A percentile compares a stretch with the other conserved stretches of the same genome.
Conservation (phyloP, 108 stramenopile species). For the Licmophora abbreviata region DNA sequence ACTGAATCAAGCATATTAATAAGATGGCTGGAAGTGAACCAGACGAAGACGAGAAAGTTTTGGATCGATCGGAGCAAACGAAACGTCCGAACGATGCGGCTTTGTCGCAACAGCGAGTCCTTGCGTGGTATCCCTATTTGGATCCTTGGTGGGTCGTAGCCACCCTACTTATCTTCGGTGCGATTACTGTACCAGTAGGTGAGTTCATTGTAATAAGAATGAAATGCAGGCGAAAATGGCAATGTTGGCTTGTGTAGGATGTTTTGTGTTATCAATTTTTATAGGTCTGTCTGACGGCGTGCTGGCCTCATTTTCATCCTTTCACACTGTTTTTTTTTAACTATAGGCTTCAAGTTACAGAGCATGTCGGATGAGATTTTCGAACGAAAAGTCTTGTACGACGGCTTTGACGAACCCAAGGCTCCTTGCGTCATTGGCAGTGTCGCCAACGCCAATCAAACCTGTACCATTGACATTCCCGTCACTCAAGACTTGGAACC, state of each 20-base stretch:
- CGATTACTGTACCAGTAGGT: constrained; percentile 85
- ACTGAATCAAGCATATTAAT: too few relatives aligned
- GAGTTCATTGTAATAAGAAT: constrained; percentile 18
- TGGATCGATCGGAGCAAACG: constrained; percentile 35
- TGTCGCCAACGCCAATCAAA: constrained; percentile 25
- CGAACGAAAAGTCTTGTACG: constrained; percentile 54
- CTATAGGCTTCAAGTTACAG: constrained; percentile 44
- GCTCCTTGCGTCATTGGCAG: constrained; percentile 27
- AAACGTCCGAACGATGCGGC: constrained; percentile 57
- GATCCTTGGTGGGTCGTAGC: constrained; percentile 84
- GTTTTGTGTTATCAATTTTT: background rate
- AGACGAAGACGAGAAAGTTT: constrained; percentile 29
- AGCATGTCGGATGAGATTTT: constrained; percentile 47
- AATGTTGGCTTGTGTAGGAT: background rate
- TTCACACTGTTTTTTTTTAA: background rate
- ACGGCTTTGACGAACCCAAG: constrained; percentile 22
- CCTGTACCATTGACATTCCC: constrained; percentile 29
- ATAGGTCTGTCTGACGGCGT: background rate
- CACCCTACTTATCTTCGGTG: constrained; percentile 65
- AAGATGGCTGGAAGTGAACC: constrained; percentile 6
- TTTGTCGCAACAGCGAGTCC: constrained; percentile 78
- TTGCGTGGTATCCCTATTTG: constrained; percentile 91
- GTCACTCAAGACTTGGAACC: constrained; percentile 72
- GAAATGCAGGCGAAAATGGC: background rate
- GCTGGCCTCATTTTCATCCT: background rate